These are phyloP conservation scores for Porogramme epimiltina DNA, from an alignment of 1,284 basidiomycete genomes.

Conservation along the genomic window DNA sequence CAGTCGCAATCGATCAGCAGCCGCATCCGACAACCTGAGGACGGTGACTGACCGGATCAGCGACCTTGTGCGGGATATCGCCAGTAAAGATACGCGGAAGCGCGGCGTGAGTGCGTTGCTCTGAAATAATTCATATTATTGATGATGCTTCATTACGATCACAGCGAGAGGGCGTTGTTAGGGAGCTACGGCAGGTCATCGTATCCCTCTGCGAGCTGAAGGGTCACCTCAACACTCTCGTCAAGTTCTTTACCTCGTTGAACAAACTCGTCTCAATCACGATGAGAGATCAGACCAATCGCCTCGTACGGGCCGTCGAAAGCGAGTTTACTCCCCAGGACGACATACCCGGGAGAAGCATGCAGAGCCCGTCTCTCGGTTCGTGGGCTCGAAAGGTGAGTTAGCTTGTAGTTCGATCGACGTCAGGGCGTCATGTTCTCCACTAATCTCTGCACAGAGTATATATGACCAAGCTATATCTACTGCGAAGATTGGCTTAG, in stretches of 20 bases:
- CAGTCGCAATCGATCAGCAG: slow-evolving; percentile 4
- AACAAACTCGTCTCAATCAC: slow-evolving; percentile 11
- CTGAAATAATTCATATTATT: too few relatives aligned
- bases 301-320: slow-evolving; percentile 7
- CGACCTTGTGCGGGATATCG: slow-evolving; percentile 5
- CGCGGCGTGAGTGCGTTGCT: not conserved
- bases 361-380: slow-evolving; percentile 1
- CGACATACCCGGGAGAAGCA: not conserved
- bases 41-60: slow-evolving; percentile 6
- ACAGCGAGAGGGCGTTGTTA: slow-evolving; percentile 9
- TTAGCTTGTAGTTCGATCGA: not conserved
- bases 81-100: slow-evolving; percentile 3
- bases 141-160: not conserved
- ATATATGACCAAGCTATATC: slow-evolving; percentile 12
- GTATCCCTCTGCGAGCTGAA: slow-evolving; percentile 11
- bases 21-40: slow-evolving; percentile 7
- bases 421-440: too few relatives aligned
- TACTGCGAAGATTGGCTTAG: slow-evolving; percentile 5
- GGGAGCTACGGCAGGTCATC: slow-evolving; percentile 2
- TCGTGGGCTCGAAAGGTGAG: slow-evolving; percentile 7
- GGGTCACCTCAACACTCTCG: slow-evolving; percentile 11
- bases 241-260: slow-evolving; percentile 8
- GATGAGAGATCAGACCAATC: not conserved
- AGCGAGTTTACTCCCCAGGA: not conserved
- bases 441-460: not conserved